Evolutionary conservation across 139 green algal genomes (phyloP), one percentile per base, ranked within the genome.

Genomic region (Trebouxia sp.): DNA sequence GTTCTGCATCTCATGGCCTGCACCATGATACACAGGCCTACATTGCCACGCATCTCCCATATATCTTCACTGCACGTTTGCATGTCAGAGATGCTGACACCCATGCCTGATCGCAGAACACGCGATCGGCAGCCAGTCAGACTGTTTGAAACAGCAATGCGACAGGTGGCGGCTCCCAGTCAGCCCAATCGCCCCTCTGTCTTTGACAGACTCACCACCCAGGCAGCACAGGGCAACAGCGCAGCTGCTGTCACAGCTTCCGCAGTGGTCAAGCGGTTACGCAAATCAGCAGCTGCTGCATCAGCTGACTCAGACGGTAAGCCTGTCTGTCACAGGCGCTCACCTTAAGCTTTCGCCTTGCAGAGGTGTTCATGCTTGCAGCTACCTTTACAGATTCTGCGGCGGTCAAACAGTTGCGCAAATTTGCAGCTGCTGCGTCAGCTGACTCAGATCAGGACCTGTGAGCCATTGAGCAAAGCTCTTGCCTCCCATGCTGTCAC

Each of bases 221-320:
- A 58, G 41, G 42, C 41, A 17, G 42, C 69, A 10, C n/a, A 38
- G 20, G 69, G 41, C 42, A 58, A 55, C 41, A 78, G 26, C 9
- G 41, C 69, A 37, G 42, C 69, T 78, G 62, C 62, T 45, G 62
- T 72, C 32, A 72, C 62, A 72, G 62, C 62, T 72, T 72, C 62
- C 28, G 62, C 62, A 15, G 62, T 72, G 15, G 62, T 72, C 32
- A 42, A 22, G 32, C 62, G 15, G 10, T 22, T 72, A 35, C 62
- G 62, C 32, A 55, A 32, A 5, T 55, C 67, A 39, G 67, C 41
- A 37, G 41, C 67, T 55, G 67, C 69, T 55, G 69, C 45, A 35
- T 45, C n/a, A 47, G 75, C 35, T 41, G 28, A 48, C 38, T 26
- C 30, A 15, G 28, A 41, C 45, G 45, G 30, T 67, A 30, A 26